Conservation (phyloP, 1,284 basidiomycete genomes). For the Marasmius oreades region DNA sequence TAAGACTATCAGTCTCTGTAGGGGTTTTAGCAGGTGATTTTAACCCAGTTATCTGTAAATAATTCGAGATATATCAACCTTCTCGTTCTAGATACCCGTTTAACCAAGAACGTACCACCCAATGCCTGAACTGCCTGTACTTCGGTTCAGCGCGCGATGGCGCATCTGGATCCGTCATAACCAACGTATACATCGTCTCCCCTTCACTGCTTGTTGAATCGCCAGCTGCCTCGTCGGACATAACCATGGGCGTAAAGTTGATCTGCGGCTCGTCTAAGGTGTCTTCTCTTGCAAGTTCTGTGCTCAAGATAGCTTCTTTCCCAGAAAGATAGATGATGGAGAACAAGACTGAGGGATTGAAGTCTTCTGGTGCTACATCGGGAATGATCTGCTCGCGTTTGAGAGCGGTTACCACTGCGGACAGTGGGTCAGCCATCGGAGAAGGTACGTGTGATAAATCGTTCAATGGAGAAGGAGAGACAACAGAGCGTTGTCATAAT, state of each 20-base stretch:
- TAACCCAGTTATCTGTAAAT: conserved; percentile 50
- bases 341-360: conserved; percentile 51
- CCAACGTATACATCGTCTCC: conserved; percentile 54
- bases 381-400: conserved; percentile 47
- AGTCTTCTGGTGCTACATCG: conserved; percentile 48
- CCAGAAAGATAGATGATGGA: conserved; percentile 48
- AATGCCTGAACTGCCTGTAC: conserved; percentile 60
- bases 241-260: conserved; percentile 43
- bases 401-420: conserved; percentile 36
- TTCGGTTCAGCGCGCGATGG: conserved; percentile 53
- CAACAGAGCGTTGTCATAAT: too few species aligned
- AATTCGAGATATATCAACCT: neutral
- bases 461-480: too few species aligned
- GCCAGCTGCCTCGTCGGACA: conserved; percentile 28
- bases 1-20: conserved; percentile 29
- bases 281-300: conserved; percentile 42
- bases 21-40: conserved; percentile 38
- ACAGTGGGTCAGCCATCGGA: conserved; percentile 32
- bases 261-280: conserved; percentile 52
- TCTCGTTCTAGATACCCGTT: too few species aligned
- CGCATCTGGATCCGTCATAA: conserved; percentile 69
- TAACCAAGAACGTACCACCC: conserved; percentile 47
- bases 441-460: neutral
- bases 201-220: conserved; percentile 16
- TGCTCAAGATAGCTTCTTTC: conserved; percentile 47